Base-by-base conservation (phyloP, 2,329 filamentous ascomycete species). In the Pseudogymnoascus pannorum region DNA sequence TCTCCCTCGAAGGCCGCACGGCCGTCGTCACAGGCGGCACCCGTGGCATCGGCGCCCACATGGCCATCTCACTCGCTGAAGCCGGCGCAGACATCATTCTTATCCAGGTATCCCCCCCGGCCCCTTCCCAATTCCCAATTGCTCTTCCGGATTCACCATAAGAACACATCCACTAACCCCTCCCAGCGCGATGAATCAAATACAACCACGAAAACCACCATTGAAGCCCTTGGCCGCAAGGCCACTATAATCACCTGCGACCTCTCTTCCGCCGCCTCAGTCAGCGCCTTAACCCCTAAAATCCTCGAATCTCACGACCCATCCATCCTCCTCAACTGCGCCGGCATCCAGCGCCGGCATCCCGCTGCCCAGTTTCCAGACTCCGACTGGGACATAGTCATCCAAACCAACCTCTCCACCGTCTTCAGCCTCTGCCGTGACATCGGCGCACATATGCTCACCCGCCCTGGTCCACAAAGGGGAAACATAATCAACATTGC, bases 281-380 rank as follows among this genome's bases (percentile, higher is more conserved):
- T 92, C 60, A 75, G 80, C n/a, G 74, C 75, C 0, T 78, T 92
- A 2, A 76, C 85, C 1, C 82, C 86, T 22, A 75, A 76, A 18
- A 73, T 92, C 61, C 77, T 89, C n/a, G 75, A 78, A 42, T 83
- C 86, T 69, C 82, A 81, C 57, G 54, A 58, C 29, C 54, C 54
- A n/a, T 82, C 89, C 70, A 89, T 95, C 70, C 82, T 96, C 6
- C 77, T 96, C 68, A 96, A 92, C 77, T 93, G 89, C 75, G 92
- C 89, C 16, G 92, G 92, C 24, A 92, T 96, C 71, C 92, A 96
- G 74, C 81, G 86, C 64, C 81, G 91, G 12, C 88, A 94, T 73
- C 84, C 89, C 0, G 85, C 87, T 44, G 84, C 91, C 68, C 74
- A 81, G 63, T 96, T 96, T 71, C 90, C 90, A 0, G 84, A 88